Evolutionary conservation across 306 rosid species (phyloP), one percentile per base, ranked within the genome.

Genomic region (Pueraria montana): DNA sequence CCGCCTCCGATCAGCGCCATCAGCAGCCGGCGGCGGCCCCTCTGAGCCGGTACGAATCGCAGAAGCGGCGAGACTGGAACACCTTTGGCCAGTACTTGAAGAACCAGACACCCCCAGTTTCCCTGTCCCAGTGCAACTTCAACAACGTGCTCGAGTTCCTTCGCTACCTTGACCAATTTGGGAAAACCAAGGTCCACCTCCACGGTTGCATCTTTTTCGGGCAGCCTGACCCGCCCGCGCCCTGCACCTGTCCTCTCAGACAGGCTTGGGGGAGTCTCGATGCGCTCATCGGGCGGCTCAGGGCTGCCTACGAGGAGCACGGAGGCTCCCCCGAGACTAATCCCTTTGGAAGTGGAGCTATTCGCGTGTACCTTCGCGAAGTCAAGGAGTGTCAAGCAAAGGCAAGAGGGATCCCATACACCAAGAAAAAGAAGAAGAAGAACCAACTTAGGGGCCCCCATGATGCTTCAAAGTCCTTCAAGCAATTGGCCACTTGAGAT

Each of bases 181-280:
- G 98, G 2, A 95, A 95, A 85, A 95, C 98, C 1, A 93, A 93
- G 89, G 98, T 94, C 63, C 98, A 94, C 69, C 56, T 82, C n/a
- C 94, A 88, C 59, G 91, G 97, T 13, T 94, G 98, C 53, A 87
- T 91, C 59, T 94, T 93, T 63, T 94, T 93, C 6, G 98, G 98
- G 26, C 98, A 93, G 53, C 97, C 98, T 0, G 98, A 94, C 80
- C 98, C 98, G 4, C 98, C 98, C 0, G 93, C 95, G 0, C 97
- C 97, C 2, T 94, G 98, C 80, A 87, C 95, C 8, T 94, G 97
- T 77, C 98, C 98, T 0, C 92, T 94, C 17, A 63, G 89, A 59
- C 98, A 94, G 79, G 98, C 98, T 0, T 94, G 98, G 98, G 98
- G 98, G 4, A 94, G 97, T 76, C 97, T 94, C 0, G 98, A 94